phyloP scores from a whole-genome alignment of 768 basidiomycete species.

The Lanmaoa pseudosensibilis region DNA sequence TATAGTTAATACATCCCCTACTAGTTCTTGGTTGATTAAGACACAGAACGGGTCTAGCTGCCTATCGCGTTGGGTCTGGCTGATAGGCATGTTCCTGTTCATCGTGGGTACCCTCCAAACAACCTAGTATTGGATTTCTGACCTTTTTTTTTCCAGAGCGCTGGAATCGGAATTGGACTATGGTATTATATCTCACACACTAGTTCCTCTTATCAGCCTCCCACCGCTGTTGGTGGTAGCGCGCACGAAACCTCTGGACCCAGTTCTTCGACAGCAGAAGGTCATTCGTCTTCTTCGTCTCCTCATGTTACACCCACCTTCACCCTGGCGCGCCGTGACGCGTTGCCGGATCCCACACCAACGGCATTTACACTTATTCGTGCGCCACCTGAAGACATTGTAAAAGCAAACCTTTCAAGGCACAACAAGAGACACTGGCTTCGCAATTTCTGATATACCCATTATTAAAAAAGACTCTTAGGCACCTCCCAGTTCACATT shows the following conservation, averaged over 20 bases:
- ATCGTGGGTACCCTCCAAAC: slow-evolving; percentile 38
- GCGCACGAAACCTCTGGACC: slow-evolving; percentile 42
- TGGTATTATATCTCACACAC: slow-evolving; percentile 61
- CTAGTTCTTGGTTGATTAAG: slow-evolving; percentile 67
- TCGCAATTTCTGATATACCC: slow-evolving; percentile 10
- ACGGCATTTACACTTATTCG: slow-evolving; percentile 5
- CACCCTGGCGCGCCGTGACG: slow-evolving; percentile 49
- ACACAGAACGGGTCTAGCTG: slow-evolving; percentile 53
- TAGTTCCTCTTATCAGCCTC: slow-evolving; percentile 46
- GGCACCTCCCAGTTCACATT: neutral
- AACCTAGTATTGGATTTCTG: neutral
- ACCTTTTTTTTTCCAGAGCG: slow-evolving; percentile 36
- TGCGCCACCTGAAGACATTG: slow-evolving; percentile 3
- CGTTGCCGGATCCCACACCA: slow-evolving; percentile 22
- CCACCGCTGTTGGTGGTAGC: slow-evolving; percentile 65
- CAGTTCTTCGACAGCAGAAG: slow-evolving; percentile 13
- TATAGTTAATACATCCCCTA: slow-evolving; percentile 23
- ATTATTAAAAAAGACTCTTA: neutral
- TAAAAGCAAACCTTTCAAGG: neutral
- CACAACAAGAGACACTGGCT: slow-evolving; percentile 15
- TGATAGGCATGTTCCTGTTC: slow-evolving; percentile 60
- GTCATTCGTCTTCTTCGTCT: slow-evolving; percentile 23
- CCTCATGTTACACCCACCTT: slow-evolving; percentile 59
- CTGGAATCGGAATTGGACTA: slow-evolving; percentile 56
- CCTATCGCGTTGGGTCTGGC: slow-evolving; percentile 68